Conservation (phyloP, 2,329 filamentous ascomycete genomes). For the Claviceps spartinae region DNA sequence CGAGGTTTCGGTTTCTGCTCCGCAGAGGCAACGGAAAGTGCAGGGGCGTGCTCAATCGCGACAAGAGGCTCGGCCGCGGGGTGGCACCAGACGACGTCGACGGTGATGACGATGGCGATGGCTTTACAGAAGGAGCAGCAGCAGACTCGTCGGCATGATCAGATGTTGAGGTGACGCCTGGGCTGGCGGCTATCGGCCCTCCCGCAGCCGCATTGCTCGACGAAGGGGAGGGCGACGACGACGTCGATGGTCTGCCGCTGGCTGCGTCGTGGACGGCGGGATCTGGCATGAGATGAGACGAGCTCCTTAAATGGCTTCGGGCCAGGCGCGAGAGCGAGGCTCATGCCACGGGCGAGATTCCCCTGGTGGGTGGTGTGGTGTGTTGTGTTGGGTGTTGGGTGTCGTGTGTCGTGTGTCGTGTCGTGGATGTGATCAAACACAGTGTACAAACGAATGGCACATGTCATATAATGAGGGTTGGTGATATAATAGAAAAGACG, state of each 20-base stretch:
- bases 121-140: conserved; percentile 16
- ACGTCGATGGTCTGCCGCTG: conserved; percentile 10
- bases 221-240: conserved; percentile 10
- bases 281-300: conserved; percentile 12
- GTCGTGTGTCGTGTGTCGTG: no score
- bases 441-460: no score
- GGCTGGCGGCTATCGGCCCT: background rate
- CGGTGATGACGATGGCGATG: conserved; percentile 8
- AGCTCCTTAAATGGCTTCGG: conserved; percentile 5
- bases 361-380: no score
- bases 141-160: conserved; percentile 18
- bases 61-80: conserved; percentile 29
- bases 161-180: conserved; percentile 2
- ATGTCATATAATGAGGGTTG: no score
- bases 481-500: no score
- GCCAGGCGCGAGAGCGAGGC: conserved; percentile 6
- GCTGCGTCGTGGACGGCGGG: conserved; percentile 7
- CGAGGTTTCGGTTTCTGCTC: conserved; percentile 47
- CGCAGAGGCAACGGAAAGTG: conserved; percentile 33
- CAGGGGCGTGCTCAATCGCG: conserved; percentile 34
- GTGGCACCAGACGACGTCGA: conserved; percentile 11
- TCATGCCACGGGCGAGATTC: background rate
- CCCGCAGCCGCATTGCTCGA: background rate
- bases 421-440: no score
- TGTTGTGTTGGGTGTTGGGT: no score